Evolutionary conservation across 2,329 filamentous ascomycete genomes (phyloP), one percentile per base, ranked within the genome.

Genomic region (Botryosphaeria dothidea): DNA sequence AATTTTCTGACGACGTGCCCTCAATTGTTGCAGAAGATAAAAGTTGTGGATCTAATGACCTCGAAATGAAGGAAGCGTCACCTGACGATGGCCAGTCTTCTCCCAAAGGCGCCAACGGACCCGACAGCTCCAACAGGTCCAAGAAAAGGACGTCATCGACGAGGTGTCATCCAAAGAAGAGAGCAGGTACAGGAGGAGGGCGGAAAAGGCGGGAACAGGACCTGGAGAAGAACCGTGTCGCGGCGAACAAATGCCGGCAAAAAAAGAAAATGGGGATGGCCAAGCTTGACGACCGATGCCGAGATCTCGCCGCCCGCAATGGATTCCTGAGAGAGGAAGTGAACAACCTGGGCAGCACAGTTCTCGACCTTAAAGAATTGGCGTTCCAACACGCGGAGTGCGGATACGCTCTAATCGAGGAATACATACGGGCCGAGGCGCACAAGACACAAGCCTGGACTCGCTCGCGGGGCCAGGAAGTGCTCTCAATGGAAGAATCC

Each of bases 201-300:
- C 23, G 29, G 5, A 69, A 4, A 6, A 86, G 85, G 69, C 81
- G 86, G 31, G 82, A 80, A 67, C 84, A 83, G 67, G 88, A 88
- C 68, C 80, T 90, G 0, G 86, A 89, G 73, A 83, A 88, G 48
- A 91, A 91, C 73, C 82, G 88, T 8, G 76, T 88, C 6, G 89
- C 89, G 0, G 89, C 89, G 1, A 88, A 85, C 70, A 90, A 90
- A 71, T 91, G 88, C 70, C 84, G 89, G 4, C 83, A 87, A 69
- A 90, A 89, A 77, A 85, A 85, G 72, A 85, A 84, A 71, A 79
- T 81, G 64, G 81, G 82, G 66, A 80, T 78, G 8, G 75, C 80
- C 64, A 70, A 76, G 38, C 76, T 84, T 7, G 82, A 84, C 67
- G 73, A 74, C 49, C 70, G 70, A 61, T 69, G 73, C 45, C 71